Evolutionary conservation across 345 rosid species (phyloP), one percentile per base, ranked within the genome.

Genomic region (Populus tremula): DNA sequence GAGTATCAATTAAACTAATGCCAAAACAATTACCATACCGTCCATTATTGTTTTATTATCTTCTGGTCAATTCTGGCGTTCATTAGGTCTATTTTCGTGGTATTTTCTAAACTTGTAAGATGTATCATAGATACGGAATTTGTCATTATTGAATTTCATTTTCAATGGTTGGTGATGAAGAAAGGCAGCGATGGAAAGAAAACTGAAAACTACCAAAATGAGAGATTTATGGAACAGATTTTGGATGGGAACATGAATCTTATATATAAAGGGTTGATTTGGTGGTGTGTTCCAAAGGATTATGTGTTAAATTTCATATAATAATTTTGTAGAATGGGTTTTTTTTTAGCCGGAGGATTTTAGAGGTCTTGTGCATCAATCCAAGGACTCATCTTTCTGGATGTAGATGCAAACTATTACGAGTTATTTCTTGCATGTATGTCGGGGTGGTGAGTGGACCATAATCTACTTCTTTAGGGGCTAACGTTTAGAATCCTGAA

Each of bases 391-490:
- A 8, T 10, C 6, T 11, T 59, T 59, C 11, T 59, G 27, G 29
- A 59, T n/a, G 29, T 59, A 59, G 64, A 59, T 25, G 64, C 64
- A 59, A 23, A 11, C 29, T 54, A 68, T 39, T 41, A 69, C 11
- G 64, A 50, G 41, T 59, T 69, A 27, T 76, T 47, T 29, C 59
- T 39, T 77, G 43, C 18, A 56, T 69, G 45, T 8, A 69, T 69
- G 59, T 77, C 5, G 16, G 23, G 79, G 74, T n/a, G 18, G 69
- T 70, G 36, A 79, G 68, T 56, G 79, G 20, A 56, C 77, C 33
- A 67, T 21, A 45, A 31, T 54, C 62, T 72, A 41, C 77, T 66
- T 72, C 59, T 36, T 53, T 12, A 50, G 71, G 77, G 81, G 67
- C 74, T 67, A 54, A 41, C 23, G 62, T 14, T 45, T 61, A 5